Base-by-base conservation (phyloP, 768 basidiomycete genomes). In the Boletus rubroflammeus region DNA sequence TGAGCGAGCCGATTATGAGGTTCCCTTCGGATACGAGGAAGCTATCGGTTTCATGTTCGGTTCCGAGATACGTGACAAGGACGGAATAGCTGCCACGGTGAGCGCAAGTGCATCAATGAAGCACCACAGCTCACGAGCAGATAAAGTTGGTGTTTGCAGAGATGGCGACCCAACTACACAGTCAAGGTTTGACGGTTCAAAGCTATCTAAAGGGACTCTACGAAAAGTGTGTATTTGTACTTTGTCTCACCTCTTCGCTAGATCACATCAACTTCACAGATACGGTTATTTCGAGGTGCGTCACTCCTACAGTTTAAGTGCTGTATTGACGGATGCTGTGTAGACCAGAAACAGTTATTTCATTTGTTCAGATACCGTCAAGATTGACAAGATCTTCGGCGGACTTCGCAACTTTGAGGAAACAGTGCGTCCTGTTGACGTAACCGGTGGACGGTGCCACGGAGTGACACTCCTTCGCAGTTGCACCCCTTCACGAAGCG, bases 41-140 rank as follows among this genome's bases (percentile, higher is more conserved):
- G 93, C 93, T 1, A 93, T 95, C 51, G 93, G 93, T 3, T 95
- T 82, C 65, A 93, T 93, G 90, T 84, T 92, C 68, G 89, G 90
- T 26, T 74, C 81, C 14, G 75, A 83, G 26, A 81, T 94, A 59
- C 78, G 88, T 34, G 93, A 95, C 67, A 95, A 95, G 67, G 93
- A 95, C 65, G 93, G 93, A 3, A 82, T 95, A 48, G 81, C 88
- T 47, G 90, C 91, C 6, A 83, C 85, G 23, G 92, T 92, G 61
- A 61, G 56, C n/a, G 11, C 35, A 31, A 34, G 21, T 28, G 15
- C 17, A 47, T 8, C 6, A 19, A 42, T 15, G 31, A 39, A 21
- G 32, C 29, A 39, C 19, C 19, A 19, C 32, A 36, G 19, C 63
- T 61, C 17, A 62, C 7, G 0, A 2, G 26, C 29, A 26, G 21